Evolutionary conservation across 2,329 filamentous ascomycete genomes (phyloP).

Genomic region (Paracoccidioides brasiliensis): DNA sequence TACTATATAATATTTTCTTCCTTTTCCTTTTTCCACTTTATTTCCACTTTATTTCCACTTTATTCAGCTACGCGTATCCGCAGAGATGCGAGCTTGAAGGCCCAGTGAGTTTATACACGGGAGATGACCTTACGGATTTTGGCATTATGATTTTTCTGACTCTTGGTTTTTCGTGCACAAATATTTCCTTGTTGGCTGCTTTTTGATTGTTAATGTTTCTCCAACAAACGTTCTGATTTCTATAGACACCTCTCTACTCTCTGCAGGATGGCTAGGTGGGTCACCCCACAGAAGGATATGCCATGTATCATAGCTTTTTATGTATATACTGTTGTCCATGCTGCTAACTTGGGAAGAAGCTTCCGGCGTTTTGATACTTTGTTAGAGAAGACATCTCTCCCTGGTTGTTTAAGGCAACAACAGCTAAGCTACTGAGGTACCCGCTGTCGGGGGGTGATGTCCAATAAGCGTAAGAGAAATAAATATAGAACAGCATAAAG

Average conservation of each 20-base stretch:
- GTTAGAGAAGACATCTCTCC: too few species aligned
- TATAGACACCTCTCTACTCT: slow-evolving; percentile 15
- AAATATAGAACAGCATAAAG: too few species aligned
- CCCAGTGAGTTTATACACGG: neutral
- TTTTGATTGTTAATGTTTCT: slow-evolving; percentile 2
- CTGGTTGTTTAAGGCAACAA: too few species aligned
- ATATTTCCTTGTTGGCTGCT: slow-evolving; percentile 4
- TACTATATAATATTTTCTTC: slow-evolving; percentile 5
- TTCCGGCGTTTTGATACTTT: too few species aligned
- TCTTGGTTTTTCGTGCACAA: neutral
- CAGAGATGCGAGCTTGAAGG: neutral
- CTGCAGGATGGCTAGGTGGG: slow-evolving; percentile 5
- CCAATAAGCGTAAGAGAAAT: too few species aligned
- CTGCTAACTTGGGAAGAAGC: too few species aligned
- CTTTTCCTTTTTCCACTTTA: neutral
- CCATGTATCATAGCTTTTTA: too few species aligned
- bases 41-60: neutral
- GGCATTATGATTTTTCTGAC: slow-evolving; percentile 11
- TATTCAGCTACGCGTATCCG: neutral
- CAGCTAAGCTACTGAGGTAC: too few species aligned
- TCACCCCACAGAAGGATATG: too few species aligned
- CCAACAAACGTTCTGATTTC: slow-evolving; percentile 2
- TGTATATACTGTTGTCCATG: too few species aligned
- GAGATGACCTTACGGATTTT: slow-evolving; percentile 6
- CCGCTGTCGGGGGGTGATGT: too few species aligned